phyloP scores from a whole-genome alignment of 2,329 filamentous ascomycete genomes.

The Colletotrichum caudatum region DNA sequence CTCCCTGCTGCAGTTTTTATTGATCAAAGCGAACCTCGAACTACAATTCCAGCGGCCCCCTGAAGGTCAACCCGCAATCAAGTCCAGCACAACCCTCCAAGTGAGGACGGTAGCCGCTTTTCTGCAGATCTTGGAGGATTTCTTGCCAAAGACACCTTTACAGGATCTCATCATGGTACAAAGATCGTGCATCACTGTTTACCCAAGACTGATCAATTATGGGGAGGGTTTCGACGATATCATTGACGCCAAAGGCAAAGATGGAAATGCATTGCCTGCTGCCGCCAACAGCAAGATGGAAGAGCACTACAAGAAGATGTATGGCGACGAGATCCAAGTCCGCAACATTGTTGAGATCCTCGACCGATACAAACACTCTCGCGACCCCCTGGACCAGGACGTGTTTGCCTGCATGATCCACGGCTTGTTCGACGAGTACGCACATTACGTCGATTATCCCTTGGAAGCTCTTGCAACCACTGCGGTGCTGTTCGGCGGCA shows the following conservation, averaged over 20 bases:
- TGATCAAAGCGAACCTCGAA: conserved; percentile 87
- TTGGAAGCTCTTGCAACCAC: conserved; percentile 96
- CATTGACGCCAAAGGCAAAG: conserved; percentile 85
- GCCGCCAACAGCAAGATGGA: conserved; percentile 93
- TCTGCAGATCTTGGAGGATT: conserved; percentile 82
- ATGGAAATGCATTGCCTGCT: conserved; percentile 82
- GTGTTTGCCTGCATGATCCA: conserved; percentile 99
- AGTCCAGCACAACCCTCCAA: conserved; percentile 79
- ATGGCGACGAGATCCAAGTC: conserved; percentile 88
- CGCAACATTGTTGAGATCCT: conserved; percentile 87
- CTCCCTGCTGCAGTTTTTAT: conserved; percentile 82
- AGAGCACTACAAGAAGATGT: conserved; percentile 98
- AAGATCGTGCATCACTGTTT: conserved; percentile 89
- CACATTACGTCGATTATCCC: conserved; percentile 94
- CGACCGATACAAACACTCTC: conserved; percentile 88
- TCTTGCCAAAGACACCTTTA: conserved; percentile 67
- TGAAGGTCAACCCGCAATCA: conserved; percentile 67
- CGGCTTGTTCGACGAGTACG: conserved; percentile 96
- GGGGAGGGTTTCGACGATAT: conserved; percentile 92
- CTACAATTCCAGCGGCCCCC: conserved; percentile 77
- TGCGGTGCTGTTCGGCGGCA: conserved; percentile 94
- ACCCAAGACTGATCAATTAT: conserved; percentile 95
- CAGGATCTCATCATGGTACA: conserved; percentile 84
- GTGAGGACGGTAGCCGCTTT: conserved; percentile 88
- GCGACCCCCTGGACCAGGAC: conserved; percentile 87